Evolutionary conservation across 257 asterid species (phyloP).

Genomic region (Gentiana dahurica): DNA sequence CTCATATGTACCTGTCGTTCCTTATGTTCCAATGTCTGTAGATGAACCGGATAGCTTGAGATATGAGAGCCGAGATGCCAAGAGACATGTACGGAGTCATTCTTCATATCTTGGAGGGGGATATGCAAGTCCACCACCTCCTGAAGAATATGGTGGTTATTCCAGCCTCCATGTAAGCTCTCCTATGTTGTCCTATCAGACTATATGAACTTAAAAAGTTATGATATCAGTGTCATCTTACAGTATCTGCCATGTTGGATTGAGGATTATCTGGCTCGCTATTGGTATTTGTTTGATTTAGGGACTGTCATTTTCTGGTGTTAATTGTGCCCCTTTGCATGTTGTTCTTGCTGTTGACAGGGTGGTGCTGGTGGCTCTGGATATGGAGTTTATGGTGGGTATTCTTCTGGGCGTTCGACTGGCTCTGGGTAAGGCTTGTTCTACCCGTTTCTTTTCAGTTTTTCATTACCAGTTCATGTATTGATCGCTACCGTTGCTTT

Average conservation of each 20-base stretch:
- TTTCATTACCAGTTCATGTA: neutral
- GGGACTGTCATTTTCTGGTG: neutral
- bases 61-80: conserved; percentile 64
- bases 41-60: conserved; percentile 51
- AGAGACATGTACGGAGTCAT: conserved; percentile 62
- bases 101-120: conserved; percentile 69
- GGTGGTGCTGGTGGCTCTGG: conserved; percentile 47
- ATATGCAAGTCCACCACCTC: conserved; percentile 36
- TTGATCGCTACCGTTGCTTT: neutral
- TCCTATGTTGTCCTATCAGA: neutral
- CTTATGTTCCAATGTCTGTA: conserved; percentile 66
- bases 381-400: conserved; percentile 82
- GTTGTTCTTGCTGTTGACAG: conserved; percentile 21
- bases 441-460: neutral
- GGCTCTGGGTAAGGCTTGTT: conserved; percentile 63
- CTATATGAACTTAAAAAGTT: neutral
- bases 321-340: conserved; percentile 1
- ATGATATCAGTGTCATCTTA: neutral
- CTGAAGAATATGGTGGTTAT: conserved; percentile 58
- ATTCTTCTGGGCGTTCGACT: conserved; percentile 64
- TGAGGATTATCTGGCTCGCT: neutral
- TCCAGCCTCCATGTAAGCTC: conserved; percentile 48
- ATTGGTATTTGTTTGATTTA: neutral
- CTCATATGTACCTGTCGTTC: conserved; percentile 66
- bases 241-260: neutral